Base-by-base conservation (phyloP, 306 rosid genomes). In the Abrus pulchellus region DNA sequence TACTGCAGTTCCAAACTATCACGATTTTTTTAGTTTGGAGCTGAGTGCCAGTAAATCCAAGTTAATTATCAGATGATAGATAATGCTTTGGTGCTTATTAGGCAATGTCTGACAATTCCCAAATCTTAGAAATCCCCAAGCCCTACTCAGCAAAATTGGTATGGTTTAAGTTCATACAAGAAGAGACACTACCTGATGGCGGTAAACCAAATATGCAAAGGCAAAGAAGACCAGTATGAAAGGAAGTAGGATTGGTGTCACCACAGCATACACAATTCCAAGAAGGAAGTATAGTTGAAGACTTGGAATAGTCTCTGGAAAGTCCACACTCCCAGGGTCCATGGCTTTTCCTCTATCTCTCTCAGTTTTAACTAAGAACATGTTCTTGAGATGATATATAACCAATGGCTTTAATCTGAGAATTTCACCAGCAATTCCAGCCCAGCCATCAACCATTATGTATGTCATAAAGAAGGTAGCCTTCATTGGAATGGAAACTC, bases 391-490 rank as follows among this genome's bases (percentile, higher is more conserved):
- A 87, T 95, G 99, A 80, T 80, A 95, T 82, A 93, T 90, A 86
- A 93, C 97, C 89, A 95, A 83, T 14, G 93, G 92, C 88, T 93
- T 95, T 82, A 95, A 84, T 34, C 99, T 92, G 77, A 95, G 99
- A 84, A 95, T 93, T 88, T 95, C 99, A 33, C 97, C 75, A 9
- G 99, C 99, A 80, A 93, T 85, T 68, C 97, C 98, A 61, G 99
- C 99, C 99, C 99, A 95, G 33, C 99, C 99, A 72, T 95, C 99
- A 74, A 95, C 89, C 99, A 95, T 95, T 87, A 95, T 95, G 75
- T 91, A 95, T 6, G 99, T 95, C 71, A 95, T 95, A 79, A 95
- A 95, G 88, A 95, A 95, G n/a, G 99, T 93, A 65, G 99, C 99
- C 86, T 93, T 95, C 86, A 86, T 90, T 20, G 99, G 99, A 90